Evolutionary conservation across 2,329 filamentous ascomycete species (phyloP), one percentile per base, ranked within the genome.

Genomic region (Trichoderma simmonsii): DNA sequence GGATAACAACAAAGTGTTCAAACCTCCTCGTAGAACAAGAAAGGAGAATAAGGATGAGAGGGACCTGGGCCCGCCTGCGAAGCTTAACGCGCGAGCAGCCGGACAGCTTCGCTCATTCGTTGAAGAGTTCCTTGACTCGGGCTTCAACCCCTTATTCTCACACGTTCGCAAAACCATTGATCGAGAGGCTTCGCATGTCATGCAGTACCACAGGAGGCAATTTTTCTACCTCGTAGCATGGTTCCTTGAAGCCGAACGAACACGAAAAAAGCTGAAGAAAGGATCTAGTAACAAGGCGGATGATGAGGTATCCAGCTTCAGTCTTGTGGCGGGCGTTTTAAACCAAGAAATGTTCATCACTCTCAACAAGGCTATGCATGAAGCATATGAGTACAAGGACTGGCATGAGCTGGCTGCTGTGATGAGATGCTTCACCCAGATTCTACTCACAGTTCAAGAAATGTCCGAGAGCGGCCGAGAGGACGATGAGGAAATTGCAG

Each of bases 401-500:
- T 98, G 95, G 95, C 89, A 90, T 70, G 93, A 97, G 76, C 82
- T 98, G 18, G 93, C 94, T 70, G 92, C 95, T 0, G 91, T 93
- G 62, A 96, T 98, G 90, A 91, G 93, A 70, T 98, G 95, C 79
- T 97, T 98, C 79, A 98, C 95, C 0, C 95, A 98, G 79, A 96
- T 98, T 75, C 85, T 97, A 24, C 86, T 97, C 30, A 97, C 95
- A 0, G 92, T 98, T 2, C 94, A 97, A 77, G 93, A 97, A 73
- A 98, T 99, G 95, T 86, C 91, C 1, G 90, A 92, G 61, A 96
- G 93, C 1, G 87, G 89, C 1, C 88, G 93, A 34, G 95, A 98
- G 74, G 95, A 98, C n/a, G 93, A 99, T 75, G 92, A 97, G 78
- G 96, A 98, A 77, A 98, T 99, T 79, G 95, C 96, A 0, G 95